A percentile compares a stretch with the other conserved stretches of the same genome.
Conservation (phyloP, 208 protist genomes). For the Leishmania tropica region DNA sequence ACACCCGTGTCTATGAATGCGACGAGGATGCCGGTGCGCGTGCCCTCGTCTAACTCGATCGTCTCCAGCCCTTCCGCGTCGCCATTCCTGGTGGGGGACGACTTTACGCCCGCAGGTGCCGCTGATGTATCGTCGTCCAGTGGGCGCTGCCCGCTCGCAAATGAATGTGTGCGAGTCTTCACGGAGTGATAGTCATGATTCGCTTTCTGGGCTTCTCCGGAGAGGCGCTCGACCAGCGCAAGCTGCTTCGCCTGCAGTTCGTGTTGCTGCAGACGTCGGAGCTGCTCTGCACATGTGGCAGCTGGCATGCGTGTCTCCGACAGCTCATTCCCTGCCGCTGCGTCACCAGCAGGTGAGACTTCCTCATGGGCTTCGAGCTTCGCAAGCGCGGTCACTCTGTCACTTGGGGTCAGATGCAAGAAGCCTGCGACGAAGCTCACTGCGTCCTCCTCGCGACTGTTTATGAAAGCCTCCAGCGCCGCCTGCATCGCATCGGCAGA, state of each 20-base stretch:
- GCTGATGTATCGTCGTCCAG: not conserved
- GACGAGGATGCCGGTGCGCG: slow-evolving; percentile 48
- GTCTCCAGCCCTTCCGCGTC: slow-evolving; percentile 30
- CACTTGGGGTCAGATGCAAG: slow-evolving; percentile 16
- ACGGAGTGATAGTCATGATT: not conserved
- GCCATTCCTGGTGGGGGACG: not conserved
- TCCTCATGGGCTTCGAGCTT: slow-evolving; percentile 6
- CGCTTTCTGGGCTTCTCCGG: too few relatives aligned
- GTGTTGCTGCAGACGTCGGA: slow-evolving; percentile 8
- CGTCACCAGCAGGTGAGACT: not conserved
- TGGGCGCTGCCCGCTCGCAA: not conserved
- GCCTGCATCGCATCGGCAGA: not conserved
- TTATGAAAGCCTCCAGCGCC: slow-evolving; percentile 33
- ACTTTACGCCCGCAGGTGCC: not conserved
- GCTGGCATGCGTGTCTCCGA: not conserved
- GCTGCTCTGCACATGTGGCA: slow-evolving; percentile 4
- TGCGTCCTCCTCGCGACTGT: slow-evolving; percentile 28
- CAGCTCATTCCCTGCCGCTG: not conserved
- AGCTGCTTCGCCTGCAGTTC: not conserved
- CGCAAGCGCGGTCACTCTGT: slow-evolving; percentile 15
- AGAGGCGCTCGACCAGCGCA: not conserved
- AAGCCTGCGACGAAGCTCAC: slow-evolving; percentile 28
- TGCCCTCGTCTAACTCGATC: slow-evolving; percentile 38
- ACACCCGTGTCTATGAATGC: slow-evolving; percentile 41
- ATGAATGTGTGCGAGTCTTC: too few relatives aligned